Base-by-base conservation (phyloP, 257 asterid genomes). In the Rauvolfia tetraphylla region DNA sequence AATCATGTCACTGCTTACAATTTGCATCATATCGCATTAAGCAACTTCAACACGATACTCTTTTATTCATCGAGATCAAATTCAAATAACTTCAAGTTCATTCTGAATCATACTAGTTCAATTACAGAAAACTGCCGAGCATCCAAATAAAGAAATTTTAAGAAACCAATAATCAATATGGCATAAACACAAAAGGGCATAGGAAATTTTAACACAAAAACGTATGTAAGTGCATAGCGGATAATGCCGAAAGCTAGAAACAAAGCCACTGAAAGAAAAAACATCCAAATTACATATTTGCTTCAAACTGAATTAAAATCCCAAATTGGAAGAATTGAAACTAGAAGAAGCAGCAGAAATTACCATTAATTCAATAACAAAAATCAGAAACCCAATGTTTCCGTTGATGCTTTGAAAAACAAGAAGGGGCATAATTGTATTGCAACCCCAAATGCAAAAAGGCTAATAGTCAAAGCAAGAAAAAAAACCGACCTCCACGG, bases 401-500 rank as follows among this genome's bases (percentile, higher is more conserved):
- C 11, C 8, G 17, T 33, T 29, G 10, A 18, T 20, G 59, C 39
- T 33, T 74, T 75, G 69, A 76, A 42, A 46, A 68, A 70, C 34
- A 71, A 62, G 22, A 22, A 54, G 27, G 8, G 34, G 39, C 39
- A 49, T 7, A 67, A 13, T 23, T n/a, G 15, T 23, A n/a, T 49
- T 22, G 17, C 15, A 15, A 27, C 34, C 29, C 39, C 33, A 76
- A 57, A 23, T 76, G 73, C 33, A 48, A 80, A 71, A 34, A 33
- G 22, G 25, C 0, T 1, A 41, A 23, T 33, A 48, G 65, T 51
- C 15, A 22, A 53, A 78, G 66, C 33, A 62, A 79, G 72, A 53
- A 78, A 2, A 5, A 68, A 17, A 51, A 80, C 25, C 61, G 14
- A 94, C 98, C 98, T 88, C 89, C 93, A 79, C 51, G 83, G 31